Percentiles rank a stretch among this genome's conserved stretches.
Conservation (phyloP, 805 yeast species). For the Hanseniaspora vineae region DNA sequence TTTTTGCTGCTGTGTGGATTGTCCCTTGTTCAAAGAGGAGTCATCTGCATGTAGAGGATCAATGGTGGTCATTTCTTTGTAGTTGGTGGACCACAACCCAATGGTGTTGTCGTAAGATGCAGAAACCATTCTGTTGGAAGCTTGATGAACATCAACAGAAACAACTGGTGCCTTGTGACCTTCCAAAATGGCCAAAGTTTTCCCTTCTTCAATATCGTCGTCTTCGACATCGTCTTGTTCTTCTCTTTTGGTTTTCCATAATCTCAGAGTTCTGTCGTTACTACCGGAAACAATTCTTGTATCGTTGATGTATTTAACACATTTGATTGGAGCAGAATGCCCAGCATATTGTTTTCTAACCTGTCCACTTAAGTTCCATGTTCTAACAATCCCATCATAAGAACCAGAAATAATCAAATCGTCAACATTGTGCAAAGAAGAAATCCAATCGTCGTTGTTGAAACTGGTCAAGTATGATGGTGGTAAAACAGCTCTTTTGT, state of each 20-base stretch:
- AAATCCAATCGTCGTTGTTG: constrained; percentile 91
- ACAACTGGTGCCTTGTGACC: constrained; percentile 89
- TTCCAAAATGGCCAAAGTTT: constrained; percentile 71
- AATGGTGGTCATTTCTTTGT: constrained; percentile 68
- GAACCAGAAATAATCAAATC: constrained; percentile 68
- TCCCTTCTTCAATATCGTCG: constrained; percentile 48
- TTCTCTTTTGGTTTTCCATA: constrained; percentile 63
- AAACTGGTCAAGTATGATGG: constrained; percentile 86
- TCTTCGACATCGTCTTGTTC: constrained; percentile 26
- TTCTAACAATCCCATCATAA: constrained; percentile 87
- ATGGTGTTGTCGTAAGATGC: constrained; percentile 72
- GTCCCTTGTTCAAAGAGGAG: constrained; percentile 30
- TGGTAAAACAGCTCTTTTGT: constrained; percentile 84
- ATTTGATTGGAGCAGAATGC: constrained; percentile 76
- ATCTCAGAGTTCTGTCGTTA: constrained; percentile 74
- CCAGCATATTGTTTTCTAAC: constrained; percentile 74
- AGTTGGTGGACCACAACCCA: constrained; percentile 80
- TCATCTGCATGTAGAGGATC: constrained; percentile 29
- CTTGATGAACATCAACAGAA: constrained; percentile 45
- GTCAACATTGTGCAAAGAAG: constrained; percentile 39
- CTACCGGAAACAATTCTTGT: constrained; percentile 75
- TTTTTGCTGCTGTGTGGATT: constrained; percentile 74
- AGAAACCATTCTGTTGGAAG: constrained; percentile 55
- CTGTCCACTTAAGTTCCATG: constrained; percentile 72
- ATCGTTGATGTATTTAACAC: constrained; percentile 67